Evolutionary conservation across 1,284 basidiomycete genomes (phyloP).

Genomic region (Pyrrhoderma lamaoense): DNA sequence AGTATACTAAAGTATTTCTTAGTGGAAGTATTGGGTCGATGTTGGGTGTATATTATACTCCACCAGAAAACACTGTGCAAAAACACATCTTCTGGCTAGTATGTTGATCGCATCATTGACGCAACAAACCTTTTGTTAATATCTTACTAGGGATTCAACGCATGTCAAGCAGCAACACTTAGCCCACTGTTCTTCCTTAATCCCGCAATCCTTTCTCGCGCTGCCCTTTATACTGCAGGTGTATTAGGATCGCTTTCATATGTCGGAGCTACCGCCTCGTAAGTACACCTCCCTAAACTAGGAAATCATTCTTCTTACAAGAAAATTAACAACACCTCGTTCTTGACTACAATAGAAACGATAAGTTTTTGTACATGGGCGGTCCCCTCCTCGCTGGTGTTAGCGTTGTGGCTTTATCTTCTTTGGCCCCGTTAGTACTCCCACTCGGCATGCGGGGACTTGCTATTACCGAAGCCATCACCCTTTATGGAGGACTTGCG

Average conservation of each 20-base stretch:
- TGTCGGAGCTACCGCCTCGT: constrained; percentile 84
- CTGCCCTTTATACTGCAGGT: constrained; percentile 83
- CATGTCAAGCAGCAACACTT: constrained; percentile 77
- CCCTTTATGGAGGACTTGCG: constrained; percentile 80
- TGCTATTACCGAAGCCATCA: constrained; percentile 71
- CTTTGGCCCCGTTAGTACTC: constrained; percentile 80
- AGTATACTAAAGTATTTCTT: constrained; percentile 18
- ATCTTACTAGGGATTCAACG: constrained; percentile 66
- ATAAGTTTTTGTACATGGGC: constrained; percentile 82
- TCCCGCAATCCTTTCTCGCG: constrained; percentile 82
- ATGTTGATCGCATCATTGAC: constrained; percentile 25
- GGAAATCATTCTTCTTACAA: constrained; percentile 2
- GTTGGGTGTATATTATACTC: constrained; percentile 70
- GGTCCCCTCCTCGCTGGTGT: constrained; percentile 80
- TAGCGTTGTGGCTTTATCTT: constrained; percentile 79
- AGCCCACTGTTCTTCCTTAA: constrained; percentile 81
- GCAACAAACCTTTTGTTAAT: neutral
- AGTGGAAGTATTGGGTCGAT: constrained; percentile 66
- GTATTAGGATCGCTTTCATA: constrained; percentile 81
- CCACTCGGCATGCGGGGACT: constrained; percentile 75
- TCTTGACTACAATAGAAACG: constrained; percentile 54
- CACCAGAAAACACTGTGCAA: constrained; percentile 62
- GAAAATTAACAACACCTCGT: constrained; percentile 3
- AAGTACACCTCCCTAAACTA: constrained; percentile 21
- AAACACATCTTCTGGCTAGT: constrained; percentile 77